phyloP scores from a whole-genome alignment of 2,329 filamentous ascomycete species.

The Pseudogymnoascus sp. region DNA sequence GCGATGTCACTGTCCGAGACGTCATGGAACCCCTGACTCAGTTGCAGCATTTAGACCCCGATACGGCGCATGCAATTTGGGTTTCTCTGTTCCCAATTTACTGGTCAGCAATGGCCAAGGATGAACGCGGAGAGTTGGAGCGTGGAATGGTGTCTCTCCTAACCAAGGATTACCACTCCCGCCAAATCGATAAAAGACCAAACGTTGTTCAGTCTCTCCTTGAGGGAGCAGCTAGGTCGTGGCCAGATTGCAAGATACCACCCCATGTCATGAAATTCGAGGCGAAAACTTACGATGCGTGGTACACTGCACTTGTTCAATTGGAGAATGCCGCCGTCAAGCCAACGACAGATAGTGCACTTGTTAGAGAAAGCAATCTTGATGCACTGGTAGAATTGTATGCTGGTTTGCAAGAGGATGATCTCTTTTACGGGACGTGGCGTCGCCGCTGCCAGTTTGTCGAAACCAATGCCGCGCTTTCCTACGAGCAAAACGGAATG shows the following conservation, averaged over 20 bases:
- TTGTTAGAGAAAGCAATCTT: slow-evolving; percentile 84
- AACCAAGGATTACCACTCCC: slow-evolving; percentile 90
- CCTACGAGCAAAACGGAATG: slow-evolving; percentile 97
- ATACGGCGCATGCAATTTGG: slow-evolving; percentile 85
- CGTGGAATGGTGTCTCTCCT: slow-evolving; percentile 83
- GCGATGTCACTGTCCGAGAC: slow-evolving; percentile 80
- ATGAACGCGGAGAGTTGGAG: slow-evolving; percentile 84
- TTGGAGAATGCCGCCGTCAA: slow-evolving; percentile 83
- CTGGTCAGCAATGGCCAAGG: slow-evolving; percentile 80
- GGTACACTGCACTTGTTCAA: slow-evolving; percentile 90
- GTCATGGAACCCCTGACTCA: slow-evolving; percentile 84
- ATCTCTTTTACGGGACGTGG: slow-evolving; percentile 97
- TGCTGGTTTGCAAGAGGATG: slow-evolving; percentile 82
- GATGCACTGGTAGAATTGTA: slow-evolving; percentile 95
- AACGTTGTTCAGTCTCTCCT: slow-evolving; percentile 93
- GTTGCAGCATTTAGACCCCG: slow-evolving; percentile 79
- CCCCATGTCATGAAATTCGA: slow-evolving; percentile 95
- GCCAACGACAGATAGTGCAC: slow-evolving; percentile 69
- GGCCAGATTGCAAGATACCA: slow-evolving; percentile 83
- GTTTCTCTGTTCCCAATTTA: slow-evolving; percentile 83
- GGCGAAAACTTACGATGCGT: slow-evolving; percentile 87
- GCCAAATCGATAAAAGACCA: slow-evolving; percentile 88
- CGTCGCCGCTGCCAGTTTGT: slow-evolving; percentile 90
- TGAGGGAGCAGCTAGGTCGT: slow-evolving; percentile 76
- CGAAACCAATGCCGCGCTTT: slow-evolving; percentile 93